Percentiles rank a stretch among this genome's conserved stretches.
These are phyloP conservation scores for Wickerhamiella australiensis DNA, from an alignment of 805 yeast species.

Conservation along the genomic window DNA sequence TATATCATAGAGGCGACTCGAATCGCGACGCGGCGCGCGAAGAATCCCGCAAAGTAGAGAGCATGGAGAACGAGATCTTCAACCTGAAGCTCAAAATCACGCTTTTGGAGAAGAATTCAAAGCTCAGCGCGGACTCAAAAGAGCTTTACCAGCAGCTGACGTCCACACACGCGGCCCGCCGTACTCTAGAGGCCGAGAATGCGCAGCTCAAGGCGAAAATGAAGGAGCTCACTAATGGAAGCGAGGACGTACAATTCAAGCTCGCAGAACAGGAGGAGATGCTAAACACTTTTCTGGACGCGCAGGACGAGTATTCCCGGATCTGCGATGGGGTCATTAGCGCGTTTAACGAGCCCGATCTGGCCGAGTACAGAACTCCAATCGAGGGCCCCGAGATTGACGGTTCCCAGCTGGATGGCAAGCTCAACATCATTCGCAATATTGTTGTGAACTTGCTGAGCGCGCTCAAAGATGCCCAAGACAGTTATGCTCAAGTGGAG, in stretches of 20 bases:
- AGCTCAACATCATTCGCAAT: slow-evolving; percentile 3
- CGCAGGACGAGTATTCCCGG: slow-evolving; percentile 11
- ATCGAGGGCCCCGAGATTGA: neutral
- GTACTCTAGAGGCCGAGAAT: slow-evolving; percentile 8
- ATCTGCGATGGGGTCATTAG: slow-evolving; percentile 3
- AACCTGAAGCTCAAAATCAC: slow-evolving; percentile 20
- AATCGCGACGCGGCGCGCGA: slow-evolving; percentile 33
- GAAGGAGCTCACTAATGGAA: neutral
- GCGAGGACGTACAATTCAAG: slow-evolving; percentile 10
- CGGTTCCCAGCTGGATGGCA: slow-evolving; percentile 10
- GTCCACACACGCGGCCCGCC: slow-evolving; percentile 6
- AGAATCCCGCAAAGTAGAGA: slow-evolving; percentile 11
- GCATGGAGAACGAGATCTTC: slow-evolving; percentile 20
- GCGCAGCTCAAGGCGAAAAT: slow-evolving; percentile 3
- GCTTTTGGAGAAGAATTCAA: slow-evolving; percentile 9
- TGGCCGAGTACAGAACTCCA: slow-evolving; percentile 7
- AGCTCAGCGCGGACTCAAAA: slow-evolving; percentile 11
- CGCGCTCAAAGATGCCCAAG: slow-evolving; percentile 11
- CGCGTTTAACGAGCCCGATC: slow-evolving; percentile 9
- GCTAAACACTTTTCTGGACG: slow-evolving; percentile 13
- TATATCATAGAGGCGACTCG: neutral
- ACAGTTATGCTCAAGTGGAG: slow-evolving; percentile 6
- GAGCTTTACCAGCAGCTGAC: slow-evolving; percentile 11
- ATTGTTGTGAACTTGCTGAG: slow-evolving; percentile 8
- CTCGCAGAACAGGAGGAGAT: slow-evolving; percentile 12